Evolutionary conservation across 2,329 filamentous ascomycete species (phyloP).

Genomic region (Akanthomyces uredinophilus): DNA sequence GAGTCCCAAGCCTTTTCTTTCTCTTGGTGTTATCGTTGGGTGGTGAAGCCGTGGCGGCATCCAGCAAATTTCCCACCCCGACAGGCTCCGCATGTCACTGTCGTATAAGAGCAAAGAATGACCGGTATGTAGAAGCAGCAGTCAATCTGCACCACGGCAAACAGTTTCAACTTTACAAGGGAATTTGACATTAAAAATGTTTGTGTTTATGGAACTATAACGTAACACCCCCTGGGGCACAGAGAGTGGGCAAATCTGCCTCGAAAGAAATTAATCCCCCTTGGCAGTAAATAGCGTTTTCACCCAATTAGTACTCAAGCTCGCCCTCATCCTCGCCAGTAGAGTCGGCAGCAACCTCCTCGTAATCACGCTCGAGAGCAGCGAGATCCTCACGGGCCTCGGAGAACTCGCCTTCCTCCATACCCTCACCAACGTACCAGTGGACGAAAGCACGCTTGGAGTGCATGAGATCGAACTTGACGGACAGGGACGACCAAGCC

Average conservation of each 20-base stretch:
- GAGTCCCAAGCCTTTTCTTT: too few relatives aligned
- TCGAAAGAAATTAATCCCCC: constrained; percentile 18
- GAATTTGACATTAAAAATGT: constrained; percentile 17
- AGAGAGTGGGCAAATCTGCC: constrained; percentile 25
- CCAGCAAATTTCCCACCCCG: too few relatives aligned
- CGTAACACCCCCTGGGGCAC: constrained; percentile 32
- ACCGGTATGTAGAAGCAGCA: too few relatives aligned
- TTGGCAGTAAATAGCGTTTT: constrained; percentile 12
- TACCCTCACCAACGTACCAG: constrained; percentile 99
- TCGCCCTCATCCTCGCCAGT: constrained; percentile 81
- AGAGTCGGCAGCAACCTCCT: constrained; percentile 95
- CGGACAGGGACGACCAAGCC: constrained; percentile 91
- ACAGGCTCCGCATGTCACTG: too few relatives aligned
- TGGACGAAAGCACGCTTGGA: constrained; percentile 99
- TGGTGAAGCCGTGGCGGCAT: too few relatives aligned
- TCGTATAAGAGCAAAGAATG: too few relatives aligned
- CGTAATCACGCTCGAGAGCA: constrained; percentile 96
- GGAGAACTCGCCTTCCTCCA: constrained; percentile 99
- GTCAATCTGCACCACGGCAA: background rate
- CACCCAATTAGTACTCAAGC: constrained; percentile 74
- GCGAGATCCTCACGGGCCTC: constrained; percentile 98
- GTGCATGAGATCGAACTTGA: constrained; percentile 99
- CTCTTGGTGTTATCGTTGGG: too few relatives aligned
- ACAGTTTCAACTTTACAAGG: constrained; percentile 4
- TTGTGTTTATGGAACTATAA: constrained; percentile 30